Percentiles rank a stretch among this genome's conserved stretches.
Evolutionary conservation across 495 filamentous ascomycete genomes (phyloP).

Genomic region (Rhizodiscina lignyota): DNA sequence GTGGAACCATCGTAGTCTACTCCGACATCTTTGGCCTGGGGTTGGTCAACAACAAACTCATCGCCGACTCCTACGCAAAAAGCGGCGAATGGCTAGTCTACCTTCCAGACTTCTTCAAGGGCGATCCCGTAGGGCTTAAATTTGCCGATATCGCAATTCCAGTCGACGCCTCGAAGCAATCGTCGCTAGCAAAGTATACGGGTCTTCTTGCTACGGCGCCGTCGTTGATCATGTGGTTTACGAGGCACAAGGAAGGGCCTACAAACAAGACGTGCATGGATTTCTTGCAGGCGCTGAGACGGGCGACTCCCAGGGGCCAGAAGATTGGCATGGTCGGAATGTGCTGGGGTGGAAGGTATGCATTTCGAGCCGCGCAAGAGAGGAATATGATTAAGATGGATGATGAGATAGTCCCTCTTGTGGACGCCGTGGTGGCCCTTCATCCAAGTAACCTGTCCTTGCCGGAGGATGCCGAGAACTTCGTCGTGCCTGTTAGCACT

Average conservation of each 20-base stretch:
- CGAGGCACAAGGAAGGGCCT: no score
- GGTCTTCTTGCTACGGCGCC: no score
- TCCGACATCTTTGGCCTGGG: constrained; percentile 26
- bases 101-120: constrained; percentile 25
- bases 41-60: constrained; percentile 24
- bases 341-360: no score
- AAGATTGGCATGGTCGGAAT: no score
- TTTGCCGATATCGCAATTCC: constrained; percentile 24
- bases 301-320: no score
- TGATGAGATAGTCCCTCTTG: constrained; percentile 21
- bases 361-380: no score
- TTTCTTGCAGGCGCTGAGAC: no score
- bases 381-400: constrained; percentile 23
- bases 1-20: constrained; percentile 23
- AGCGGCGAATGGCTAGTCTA: constrained; percentile 25
- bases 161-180: constrained; percentile 24
- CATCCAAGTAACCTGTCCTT: constrained; percentile 24
- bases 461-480: constrained; percentile 23
- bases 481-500: constrained; percentile 21
- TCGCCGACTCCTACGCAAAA: constrained; percentile 28
- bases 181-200: constrained; percentile 20
- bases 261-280: no score
- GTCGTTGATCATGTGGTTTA: no score
- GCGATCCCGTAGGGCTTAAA: constrained; percentile 22
- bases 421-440: constrained; percentile 22